Percentiles rank a stretch among this genome's conserved stretches.
These are phyloP conservation scores for Suillus decipiens DNA, from an alignment of 768 basidiomycete species.

Conservation along the genomic window DNA sequence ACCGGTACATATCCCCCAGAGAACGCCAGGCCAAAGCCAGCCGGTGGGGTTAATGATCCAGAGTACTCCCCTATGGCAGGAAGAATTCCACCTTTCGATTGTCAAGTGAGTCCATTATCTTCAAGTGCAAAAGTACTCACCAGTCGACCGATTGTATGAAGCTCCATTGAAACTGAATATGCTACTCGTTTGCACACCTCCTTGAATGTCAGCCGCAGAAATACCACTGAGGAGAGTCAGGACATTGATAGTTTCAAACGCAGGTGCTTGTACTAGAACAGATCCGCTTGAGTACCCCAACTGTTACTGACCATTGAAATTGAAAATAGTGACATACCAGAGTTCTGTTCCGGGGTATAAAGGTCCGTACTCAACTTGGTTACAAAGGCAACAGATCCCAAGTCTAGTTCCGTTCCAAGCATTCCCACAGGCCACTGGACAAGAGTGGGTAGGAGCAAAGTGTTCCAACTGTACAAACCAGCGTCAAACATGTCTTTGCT, in stretches of 20 bases:
- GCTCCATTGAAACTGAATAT: slow-evolving; percentile 4
- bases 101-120: not conserved
- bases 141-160: slow-evolving; percentile 3
- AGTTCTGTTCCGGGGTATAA: fast-evolving
- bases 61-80: not conserved
- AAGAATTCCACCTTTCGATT: not conserved
- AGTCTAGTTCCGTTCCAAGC: not conserved
- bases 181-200: not conserved
- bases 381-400: not conserved
- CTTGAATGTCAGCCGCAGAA: not conserved
- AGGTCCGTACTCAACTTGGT: not conserved
- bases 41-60: not conserved
- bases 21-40: not conserved
- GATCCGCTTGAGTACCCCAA: not conserved
- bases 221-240: slow-evolving; percentile 5
- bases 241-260: not conserved
- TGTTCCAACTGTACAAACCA: slow-evolving; percentile 1
- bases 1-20: not conserved
- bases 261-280: not conserved
- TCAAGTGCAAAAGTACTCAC: not conserved
- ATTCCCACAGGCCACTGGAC: not conserved
- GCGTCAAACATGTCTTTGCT: not conserved
- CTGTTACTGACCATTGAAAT: not conserved
- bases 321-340: not conserved
- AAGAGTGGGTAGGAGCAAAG: not conserved